phyloP scores from a whole-genome alignment of 768 basidiomycete species.

The Russula olivacea region DNA sequence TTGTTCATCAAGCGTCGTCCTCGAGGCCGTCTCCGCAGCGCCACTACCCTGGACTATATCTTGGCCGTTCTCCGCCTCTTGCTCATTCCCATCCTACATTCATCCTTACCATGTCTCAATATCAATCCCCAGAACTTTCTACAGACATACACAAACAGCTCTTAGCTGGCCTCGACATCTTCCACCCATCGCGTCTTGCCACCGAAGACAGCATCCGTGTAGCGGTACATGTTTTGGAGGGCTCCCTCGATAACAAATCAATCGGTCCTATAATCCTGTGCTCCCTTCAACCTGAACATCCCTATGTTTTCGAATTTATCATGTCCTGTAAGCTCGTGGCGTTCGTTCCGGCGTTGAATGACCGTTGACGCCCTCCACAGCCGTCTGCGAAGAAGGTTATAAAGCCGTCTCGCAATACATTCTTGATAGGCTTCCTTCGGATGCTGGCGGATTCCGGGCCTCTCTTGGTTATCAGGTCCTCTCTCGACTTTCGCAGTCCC shows the following conservation, averaged over 20 bases:
- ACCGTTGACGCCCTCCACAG: constrained; percentile 1
- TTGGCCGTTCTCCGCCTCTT: not conserved
- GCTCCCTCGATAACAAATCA: constrained; percentile 6
- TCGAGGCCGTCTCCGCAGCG: constrained; percentile 17
- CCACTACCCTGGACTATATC: not conserved
- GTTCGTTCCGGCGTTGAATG: not conserved
- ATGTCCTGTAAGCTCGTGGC: not conserved
- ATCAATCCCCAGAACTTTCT: not conserved
- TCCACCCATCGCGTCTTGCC: not conserved
- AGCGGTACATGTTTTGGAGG: constrained; percentile 11
- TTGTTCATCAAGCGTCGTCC: not conserved
- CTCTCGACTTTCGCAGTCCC: constrained; percentile 2
- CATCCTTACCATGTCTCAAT: not conserved
- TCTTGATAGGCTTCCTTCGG: not conserved
- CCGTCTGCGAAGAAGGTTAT: not conserved
- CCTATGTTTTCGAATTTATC: constrained; percentile 17
- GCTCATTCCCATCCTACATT: not conserved
- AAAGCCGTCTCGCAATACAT: not conserved
- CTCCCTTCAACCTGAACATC: not conserved
- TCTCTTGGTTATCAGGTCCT: constrained; percentile 5
- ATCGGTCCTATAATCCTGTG: constrained; percentile 6
- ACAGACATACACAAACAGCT: not conserved
- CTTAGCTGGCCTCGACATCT: constrained; percentile 6
- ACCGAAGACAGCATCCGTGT: constrained; percentile 3
- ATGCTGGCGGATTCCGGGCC: not conserved